phyloP scores from a whole-genome alignment of 2,329 filamentous ascomycete genomes.

The Colletotrichum higginsianum region DNA sequence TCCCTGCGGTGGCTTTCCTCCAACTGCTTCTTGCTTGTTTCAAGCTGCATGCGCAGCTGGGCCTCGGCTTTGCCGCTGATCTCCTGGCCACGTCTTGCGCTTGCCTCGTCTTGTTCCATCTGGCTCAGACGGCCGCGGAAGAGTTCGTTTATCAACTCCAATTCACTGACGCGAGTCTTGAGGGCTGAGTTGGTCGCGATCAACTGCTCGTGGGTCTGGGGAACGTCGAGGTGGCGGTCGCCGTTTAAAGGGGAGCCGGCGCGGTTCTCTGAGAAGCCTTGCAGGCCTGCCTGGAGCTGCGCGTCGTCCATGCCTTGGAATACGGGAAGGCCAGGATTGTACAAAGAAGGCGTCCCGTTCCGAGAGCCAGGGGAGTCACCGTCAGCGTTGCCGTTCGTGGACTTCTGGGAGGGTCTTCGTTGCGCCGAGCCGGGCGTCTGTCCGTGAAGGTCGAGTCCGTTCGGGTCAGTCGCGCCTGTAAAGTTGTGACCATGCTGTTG shows the following conservation, averaged over 20 bases:
- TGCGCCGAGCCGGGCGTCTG: slow-evolving; percentile 66
- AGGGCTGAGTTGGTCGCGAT: slow-evolving; percentile 85
- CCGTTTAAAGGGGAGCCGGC: slow-evolving; percentile 65
- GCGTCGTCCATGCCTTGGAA: slow-evolving; percentile 85
- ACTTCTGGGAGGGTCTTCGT: slow-evolving; percentile 78
- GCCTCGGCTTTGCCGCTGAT: slow-evolving; percentile 70
- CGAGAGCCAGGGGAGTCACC: slow-evolving; percentile 85
- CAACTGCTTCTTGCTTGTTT: slow-evolving; percentile 67
- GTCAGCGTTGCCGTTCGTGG: slow-evolving; percentile 80
- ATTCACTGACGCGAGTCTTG: slow-evolving; percentile 95
- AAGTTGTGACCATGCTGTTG: slow-evolving; percentile 57
- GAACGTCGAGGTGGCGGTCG: slow-evolving; percentile 77
- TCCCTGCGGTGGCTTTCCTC: slow-evolving; percentile 85
- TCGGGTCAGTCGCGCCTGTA: slow-evolving; percentile 60
- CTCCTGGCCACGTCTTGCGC: slow-evolving; percentile 73
- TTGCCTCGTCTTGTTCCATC: slow-evolving; percentile 82
- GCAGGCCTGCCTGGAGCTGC: slow-evolving; percentile 72
- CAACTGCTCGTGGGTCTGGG: slow-evolving; percentile 85
- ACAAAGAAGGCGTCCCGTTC: slow-evolving; percentile 83
- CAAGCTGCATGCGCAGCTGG: slow-evolving; percentile 70
- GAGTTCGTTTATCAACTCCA: slow-evolving; percentile 93
- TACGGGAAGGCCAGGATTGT: slow-evolving; percentile 81
- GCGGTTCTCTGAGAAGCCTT: slow-evolving; percentile 68
- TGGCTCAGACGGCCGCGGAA: slow-evolving; percentile 84
- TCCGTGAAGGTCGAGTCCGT: slow-evolving; percentile 72